These are phyloP conservation scores for Pseudocercospora crystallina DNA, from an alignment of 2,329 filamentous ascomycete genomes.

Conservation along the genomic window DNA sequence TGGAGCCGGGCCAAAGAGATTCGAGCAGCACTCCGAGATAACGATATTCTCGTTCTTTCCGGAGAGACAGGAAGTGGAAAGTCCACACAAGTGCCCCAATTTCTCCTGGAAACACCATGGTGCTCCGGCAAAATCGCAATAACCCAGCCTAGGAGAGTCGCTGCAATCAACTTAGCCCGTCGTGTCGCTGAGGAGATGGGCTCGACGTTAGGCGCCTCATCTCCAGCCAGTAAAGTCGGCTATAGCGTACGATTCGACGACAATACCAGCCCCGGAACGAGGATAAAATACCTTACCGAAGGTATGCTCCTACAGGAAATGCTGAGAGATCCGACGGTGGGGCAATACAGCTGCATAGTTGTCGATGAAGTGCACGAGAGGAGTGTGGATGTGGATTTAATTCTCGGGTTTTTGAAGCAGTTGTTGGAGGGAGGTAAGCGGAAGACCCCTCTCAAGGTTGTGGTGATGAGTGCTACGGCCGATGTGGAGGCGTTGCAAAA, in stretches of 20 bases:
- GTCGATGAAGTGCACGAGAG: constrained; percentile 98
- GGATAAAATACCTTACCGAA: constrained; percentile 92
- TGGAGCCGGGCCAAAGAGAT: constrained; percentile 74
- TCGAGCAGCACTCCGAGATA: constrained; percentile 56
- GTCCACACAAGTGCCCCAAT: constrained; percentile 94
- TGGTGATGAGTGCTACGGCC: constrained; percentile 96
- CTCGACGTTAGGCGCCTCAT: constrained; percentile 59
- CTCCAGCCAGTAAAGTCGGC: constrained; percentile 68
- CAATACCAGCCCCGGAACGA: constrained; percentile 74
- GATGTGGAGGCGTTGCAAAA: constrained; percentile 74
- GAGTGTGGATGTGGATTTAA: constrained; percentile 88
- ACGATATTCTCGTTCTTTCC: constrained; percentile 77
- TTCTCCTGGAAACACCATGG: constrained; percentile 77
- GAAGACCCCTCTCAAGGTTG: constrained; percentile 71
- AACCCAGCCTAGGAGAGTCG: constrained; percentile 90
- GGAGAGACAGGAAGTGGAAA: constrained; percentile 97
- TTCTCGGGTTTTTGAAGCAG: constrained; percentile 83
- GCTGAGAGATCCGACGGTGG: constrained; percentile 76
- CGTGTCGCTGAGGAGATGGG: constrained; percentile 85
- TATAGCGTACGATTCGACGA: constrained; percentile 96
- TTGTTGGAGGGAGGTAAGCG: constrained; percentile 64
- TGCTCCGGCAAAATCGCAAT: constrained; percentile 85
- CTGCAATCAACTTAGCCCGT: constrained; percentile 84
- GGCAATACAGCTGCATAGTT: constrained; percentile 83
- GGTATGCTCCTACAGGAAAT: constrained; percentile 96